A percentile compares a stretch with the other conserved stretches of the same genome.
Conservation (phyloP, 768 basidiomycete species). For the Naganishia vishniacii region DNA sequence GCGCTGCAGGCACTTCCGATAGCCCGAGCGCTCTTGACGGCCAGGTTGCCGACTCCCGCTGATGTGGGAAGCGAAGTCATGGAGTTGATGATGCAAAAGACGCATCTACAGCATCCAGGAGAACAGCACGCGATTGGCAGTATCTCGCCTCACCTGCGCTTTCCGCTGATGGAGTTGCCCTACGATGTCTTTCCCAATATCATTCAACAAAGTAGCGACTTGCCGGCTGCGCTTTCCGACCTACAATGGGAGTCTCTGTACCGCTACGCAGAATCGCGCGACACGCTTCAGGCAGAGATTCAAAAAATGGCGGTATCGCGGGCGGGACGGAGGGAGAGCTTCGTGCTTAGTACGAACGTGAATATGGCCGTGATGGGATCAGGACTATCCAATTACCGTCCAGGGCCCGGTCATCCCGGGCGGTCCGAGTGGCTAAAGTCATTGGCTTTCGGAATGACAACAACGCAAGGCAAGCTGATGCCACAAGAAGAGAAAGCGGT, state of each 20-base stretch:
- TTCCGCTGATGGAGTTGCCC: constrained; percentile 15
- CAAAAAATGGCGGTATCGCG: constrained; percentile 4
- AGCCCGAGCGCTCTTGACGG: constrained; percentile 1
- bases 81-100: constrained; percentile 10
- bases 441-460: constrained; percentile 10
- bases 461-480: constrained; percentile 8
- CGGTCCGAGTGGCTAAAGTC: constrained; percentile 21
- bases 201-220: constrained; percentile 15
- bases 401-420: constrained; percentile 21
- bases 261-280: constrained; percentile 1
- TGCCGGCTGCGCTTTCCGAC: constrained; percentile 5
- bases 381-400: constrained; percentile 16
- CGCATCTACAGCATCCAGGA: not conserved
- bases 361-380: constrained; percentile 17
- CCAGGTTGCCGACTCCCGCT: not conserved
- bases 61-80: constrained; percentile 15
- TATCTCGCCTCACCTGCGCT: not conserved
- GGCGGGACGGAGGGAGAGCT: not conserved
- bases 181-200: constrained; percentile 11
- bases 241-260: constrained; percentile 1
- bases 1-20: constrained; percentile 6
- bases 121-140: not conserved
- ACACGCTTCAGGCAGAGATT: constrained; percentile 14
- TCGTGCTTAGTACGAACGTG: constrained; percentile 12
- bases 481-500: constrained; percentile 17